Evolutionary conservation across 352 stramenopile genomes (phyloP).

Genomic region (Pythium utonaiense): DNA sequence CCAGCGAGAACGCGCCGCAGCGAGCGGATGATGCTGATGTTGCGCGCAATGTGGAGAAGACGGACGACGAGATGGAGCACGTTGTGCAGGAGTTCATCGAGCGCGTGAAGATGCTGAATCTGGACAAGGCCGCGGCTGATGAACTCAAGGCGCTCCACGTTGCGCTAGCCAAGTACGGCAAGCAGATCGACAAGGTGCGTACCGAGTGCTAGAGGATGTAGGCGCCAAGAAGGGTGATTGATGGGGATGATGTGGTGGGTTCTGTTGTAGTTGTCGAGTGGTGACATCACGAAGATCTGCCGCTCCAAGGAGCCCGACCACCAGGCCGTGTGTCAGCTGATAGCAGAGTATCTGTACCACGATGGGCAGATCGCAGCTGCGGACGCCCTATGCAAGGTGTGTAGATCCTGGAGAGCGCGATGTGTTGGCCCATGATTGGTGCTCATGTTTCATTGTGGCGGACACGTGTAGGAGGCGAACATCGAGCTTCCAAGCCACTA

Average conservation of each 20-base stretch:
- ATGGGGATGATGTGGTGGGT: not conserved
- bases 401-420: not conserved
- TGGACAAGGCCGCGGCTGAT: constrained; percentile 65
- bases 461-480: constrained; percentile 48
- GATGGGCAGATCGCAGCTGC: constrained; percentile 72
- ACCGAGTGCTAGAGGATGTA: not conserved
- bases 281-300: constrained; percentile 67
- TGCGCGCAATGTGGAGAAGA: constrained; percentile 30
- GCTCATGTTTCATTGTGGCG: too few relatives aligned
- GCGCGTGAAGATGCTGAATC: constrained; percentile 57
- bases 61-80: constrained; percentile 62
- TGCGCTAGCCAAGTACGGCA: constrained; percentile 70
- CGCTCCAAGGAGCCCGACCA: constrained; percentile 58
- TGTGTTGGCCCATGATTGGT: too few relatives aligned
- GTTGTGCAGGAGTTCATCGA: constrained; percentile 66
- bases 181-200: constrained; percentile 77
- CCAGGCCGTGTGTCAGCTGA: constrained; percentile 55
- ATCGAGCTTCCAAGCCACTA: constrained; percentile 49
- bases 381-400: constrained; percentile 64
- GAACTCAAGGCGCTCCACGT: constrained; percentile 71
- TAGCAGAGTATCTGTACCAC: constrained; percentile 78
- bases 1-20: constrained; percentile 19
- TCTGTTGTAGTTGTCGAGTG: constrained; percentile 31
- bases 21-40: constrained; percentile 6
- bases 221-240: too few relatives aligned